Conservation (phyloP, 192 early-diverging fungal species). For the Backusella liffmaniae region DNA sequence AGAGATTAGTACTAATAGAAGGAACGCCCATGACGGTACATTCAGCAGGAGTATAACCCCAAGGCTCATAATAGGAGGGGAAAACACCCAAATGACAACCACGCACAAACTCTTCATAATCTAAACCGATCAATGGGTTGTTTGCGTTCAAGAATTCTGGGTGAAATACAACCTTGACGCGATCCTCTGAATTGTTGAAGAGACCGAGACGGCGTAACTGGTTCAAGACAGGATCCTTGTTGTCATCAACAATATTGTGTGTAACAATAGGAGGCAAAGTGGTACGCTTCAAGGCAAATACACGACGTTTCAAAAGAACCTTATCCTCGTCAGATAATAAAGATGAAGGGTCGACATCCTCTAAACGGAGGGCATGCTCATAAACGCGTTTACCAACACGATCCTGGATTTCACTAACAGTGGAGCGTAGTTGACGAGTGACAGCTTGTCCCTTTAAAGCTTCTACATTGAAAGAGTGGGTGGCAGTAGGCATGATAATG, state of each 20-base stretch:
- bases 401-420: slow-evolving; percentile 81
- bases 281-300: slow-evolving; percentile 89
- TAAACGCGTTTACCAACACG: slow-evolving; percentile 87
- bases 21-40: slow-evolving; percentile 99
- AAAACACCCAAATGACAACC: slow-evolving; percentile 97
- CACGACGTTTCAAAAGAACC: slow-evolving; percentile 88
- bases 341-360: slow-evolving; percentile 65
- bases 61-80: slow-evolving; percentile 97
- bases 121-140: slow-evolving; percentile 89
- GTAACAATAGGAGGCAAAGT: slow-evolving; percentile 93
- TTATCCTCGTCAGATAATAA: slow-evolving; percentile 84
- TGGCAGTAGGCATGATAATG: slow-evolving; percentile 91
- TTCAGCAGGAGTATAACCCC: slow-evolving; percentile 98
- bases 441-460: slow-evolving; percentile 96
- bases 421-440: slow-evolving; percentile 90
- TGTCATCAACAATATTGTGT: slow-evolving; percentile 94
- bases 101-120: slow-evolving; percentile 98
- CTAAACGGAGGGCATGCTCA: slow-evolving; percentile 74
- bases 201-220: slow-evolving; percentile 78
- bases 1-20: slow-evolving; percentile 93
- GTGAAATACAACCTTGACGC: slow-evolving; percentile 97
- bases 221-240: slow-evolving; percentile 81
- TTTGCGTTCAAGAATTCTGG: slow-evolving; percentile 97
- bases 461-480: slow-evolving; percentile 93
- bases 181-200: slow-evolving; percentile 88